Conservation (phyloP, 2,329 filamentous ascomycete species). For the Beauveria bassiana region DNA sequence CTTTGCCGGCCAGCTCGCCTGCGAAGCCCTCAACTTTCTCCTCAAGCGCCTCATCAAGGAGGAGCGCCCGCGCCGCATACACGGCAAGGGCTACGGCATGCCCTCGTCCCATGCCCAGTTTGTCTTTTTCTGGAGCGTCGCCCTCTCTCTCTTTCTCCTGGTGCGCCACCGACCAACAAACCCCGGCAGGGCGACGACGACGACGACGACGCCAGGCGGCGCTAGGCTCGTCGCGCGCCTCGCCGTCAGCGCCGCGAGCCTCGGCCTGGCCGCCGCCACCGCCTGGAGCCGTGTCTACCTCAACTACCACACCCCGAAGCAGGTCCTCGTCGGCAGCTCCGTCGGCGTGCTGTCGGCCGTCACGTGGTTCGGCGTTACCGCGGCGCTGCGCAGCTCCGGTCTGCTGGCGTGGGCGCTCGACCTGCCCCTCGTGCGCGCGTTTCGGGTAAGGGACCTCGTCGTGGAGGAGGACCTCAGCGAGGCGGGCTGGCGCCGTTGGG, state of each 20-base stretch:
- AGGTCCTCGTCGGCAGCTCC: conserved; percentile 72
- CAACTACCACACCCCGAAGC: conserved; percentile 81
- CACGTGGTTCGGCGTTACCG: conserved; percentile 70
- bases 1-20: conserved; percentile 85
- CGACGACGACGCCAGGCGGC: not conserved
- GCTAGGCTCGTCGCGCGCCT: conserved; percentile 51
- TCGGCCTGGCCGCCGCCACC: conserved; percentile 58
- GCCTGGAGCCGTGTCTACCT: conserved; percentile 82
- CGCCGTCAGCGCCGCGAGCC: conserved; percentile 44
- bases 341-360: conserved; percentile 66
- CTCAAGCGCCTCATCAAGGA: conserved; percentile 90
- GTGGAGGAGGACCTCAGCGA: conserved; percentile 83
- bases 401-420: conserved; percentile 67
- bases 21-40: conserved; percentile 83
- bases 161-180: conserved; percentile 59
- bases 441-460: conserved; percentile 76
- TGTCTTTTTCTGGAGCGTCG: conserved; percentile 82
- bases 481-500: conserved; percentile 92
- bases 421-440: conserved; percentile 51
- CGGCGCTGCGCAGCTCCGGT: conserved; percentile 57
- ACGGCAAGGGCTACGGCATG: conserved; percentile 97
- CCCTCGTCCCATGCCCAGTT: conserved; percentile 92
- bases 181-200: not conserved
- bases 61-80: conserved; percentile 73
- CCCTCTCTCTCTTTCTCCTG: conserved; percentile 75